Percentiles rank a stretch among this genome's conserved stretches.
Evolutionary conservation across 2,329 filamentous ascomycete species (phyloP).

Genomic region (Aspergillus sp.): DNA sequence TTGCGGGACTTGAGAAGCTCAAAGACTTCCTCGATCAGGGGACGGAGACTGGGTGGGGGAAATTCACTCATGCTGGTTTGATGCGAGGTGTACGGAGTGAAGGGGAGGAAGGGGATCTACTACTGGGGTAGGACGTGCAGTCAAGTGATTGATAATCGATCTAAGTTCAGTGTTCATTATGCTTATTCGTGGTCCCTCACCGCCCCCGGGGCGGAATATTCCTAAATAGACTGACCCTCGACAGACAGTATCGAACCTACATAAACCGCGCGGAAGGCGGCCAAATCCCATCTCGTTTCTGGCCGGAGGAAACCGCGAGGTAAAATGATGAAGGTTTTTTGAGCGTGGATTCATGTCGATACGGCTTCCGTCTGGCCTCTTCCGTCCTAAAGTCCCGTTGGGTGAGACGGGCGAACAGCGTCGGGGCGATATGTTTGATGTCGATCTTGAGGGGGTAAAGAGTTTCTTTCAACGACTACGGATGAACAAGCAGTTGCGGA

Average conservation of each 20-base stretch:
- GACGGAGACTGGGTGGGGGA: slow-evolving; percentile 36
- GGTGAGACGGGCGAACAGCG: not conserved
- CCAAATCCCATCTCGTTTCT: not conserved
- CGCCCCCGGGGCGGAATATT: too few relatives aligned
- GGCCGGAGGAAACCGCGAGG: not conserved
- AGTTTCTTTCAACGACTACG: too few relatives aligned
- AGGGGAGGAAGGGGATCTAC: not conserved
- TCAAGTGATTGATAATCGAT: slow-evolving; percentile 1
- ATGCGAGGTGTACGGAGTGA: not conserved
- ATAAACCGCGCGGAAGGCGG: not conserved
- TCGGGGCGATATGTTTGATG: not conserved
- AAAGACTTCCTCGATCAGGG: slow-evolving; percentile 51
- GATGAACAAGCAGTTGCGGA: too few relatives aligned
- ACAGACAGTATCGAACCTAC: too few relatives aligned
- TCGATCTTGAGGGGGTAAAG: not conserved
- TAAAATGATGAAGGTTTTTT: not conserved
- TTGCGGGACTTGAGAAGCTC: slow-evolving; percentile 54
- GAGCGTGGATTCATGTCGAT: not conserved
- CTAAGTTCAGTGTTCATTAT: too few relatives aligned
- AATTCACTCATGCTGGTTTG: slow-evolving; percentile 28
- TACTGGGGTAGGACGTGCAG: not conserved
- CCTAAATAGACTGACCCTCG: too few relatives aligned
- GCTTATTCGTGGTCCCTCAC: too few relatives aligned
- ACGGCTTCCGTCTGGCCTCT: not conserved
- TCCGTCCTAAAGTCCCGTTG: not conserved